These are phyloP conservation scores for Filobasidium floriforme DNA, from an alignment of 768 basidiomycete species.

Conservation along the genomic window DNA sequence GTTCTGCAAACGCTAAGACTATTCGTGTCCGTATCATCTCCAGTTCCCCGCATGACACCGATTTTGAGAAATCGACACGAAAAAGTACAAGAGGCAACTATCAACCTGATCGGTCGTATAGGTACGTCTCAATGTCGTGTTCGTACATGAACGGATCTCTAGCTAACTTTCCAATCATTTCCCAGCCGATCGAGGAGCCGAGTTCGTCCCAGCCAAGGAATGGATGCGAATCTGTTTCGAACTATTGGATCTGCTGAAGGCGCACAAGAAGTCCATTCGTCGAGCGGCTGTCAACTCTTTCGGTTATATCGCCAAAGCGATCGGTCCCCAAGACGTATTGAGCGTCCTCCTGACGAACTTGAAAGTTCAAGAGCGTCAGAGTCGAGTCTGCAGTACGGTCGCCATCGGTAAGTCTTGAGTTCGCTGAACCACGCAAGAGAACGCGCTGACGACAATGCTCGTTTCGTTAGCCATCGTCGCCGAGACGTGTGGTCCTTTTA, in stretches of 20 bases:
- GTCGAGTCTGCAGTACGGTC: constrained; percentile 95
- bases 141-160: neutral
- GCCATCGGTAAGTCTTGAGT: constrained; percentile 60
- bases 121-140: constrained; percentile 44
- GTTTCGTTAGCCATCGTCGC: constrained; percentile 50
- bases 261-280: constrained; percentile 98
- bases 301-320: constrained; percentile 97
- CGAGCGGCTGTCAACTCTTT: constrained; percentile 99
- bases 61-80: constrained; percentile 98
- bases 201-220: constrained; percentile 95
- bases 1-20: constrained; percentile 12
- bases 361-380: constrained; percentile 97
- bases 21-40: neutral
- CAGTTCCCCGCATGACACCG: constrained; percentile 99
- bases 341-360: constrained; percentile 92
- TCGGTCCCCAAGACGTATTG: constrained; percentile 96
- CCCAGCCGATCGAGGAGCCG: constrained; percentile 91
- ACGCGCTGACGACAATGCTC: neutral
- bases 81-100: constrained; percentile 98
- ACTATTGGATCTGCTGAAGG: constrained; percentile 88
- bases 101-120: constrained; percentile 98
- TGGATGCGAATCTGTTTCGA: constrained; percentile 99
- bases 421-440: neutral
- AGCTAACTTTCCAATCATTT: neutral
- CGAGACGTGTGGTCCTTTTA: constrained; percentile 58